Percentiles rank a stretch among this genome's conserved stretches.
Conservation (phyloP, 176 grass and related monocot species). For the Secale cereale region DNA sequence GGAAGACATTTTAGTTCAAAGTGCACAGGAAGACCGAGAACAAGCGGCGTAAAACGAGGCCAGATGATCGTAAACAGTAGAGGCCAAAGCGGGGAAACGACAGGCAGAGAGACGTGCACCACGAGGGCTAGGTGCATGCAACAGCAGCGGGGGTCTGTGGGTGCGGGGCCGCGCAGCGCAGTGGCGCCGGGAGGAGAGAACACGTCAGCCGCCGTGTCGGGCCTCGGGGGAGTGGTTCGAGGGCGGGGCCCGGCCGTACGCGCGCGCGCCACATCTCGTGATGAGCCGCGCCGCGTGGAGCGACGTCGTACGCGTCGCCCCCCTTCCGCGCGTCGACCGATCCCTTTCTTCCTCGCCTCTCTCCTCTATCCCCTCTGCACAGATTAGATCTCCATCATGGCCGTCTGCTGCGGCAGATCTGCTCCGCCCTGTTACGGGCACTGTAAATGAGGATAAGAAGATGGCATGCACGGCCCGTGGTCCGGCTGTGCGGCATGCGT, state of each 20-base stretch:
- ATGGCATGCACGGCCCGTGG: background rate
- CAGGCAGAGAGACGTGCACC: background rate
- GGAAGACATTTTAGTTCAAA: background rate
- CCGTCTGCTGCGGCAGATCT: background rate
- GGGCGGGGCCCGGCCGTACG: background rate
- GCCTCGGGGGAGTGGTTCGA: background rate
- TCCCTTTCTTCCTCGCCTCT: background rate
- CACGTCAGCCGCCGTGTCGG: background rate
- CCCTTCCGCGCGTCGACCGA: too few relatives aligned
- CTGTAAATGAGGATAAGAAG: background rate
- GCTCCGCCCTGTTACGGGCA: background rate
- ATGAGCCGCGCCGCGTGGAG: constrained; percentile 29
- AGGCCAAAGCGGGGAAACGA: background rate
- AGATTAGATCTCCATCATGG: background rate
- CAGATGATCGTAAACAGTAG: background rate
- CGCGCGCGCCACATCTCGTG: constrained; percentile 26
- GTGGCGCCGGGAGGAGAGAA: background rate
- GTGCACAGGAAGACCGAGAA: too few relatives aligned
- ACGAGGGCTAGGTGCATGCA: too few relatives aligned
- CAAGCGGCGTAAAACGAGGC: background rate
- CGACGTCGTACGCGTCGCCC: background rate
- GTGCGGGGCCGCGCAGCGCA: too few relatives aligned
- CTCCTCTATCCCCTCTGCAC: background rate
- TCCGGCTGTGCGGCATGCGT: background rate
- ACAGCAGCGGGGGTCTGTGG: background rate